A percentile compares a stretch with the other conserved stretches of the same genome.
phyloP scores from a whole-genome alignment of 2,329 filamentous ascomycete genomes.

The Aspergillus sp. region DNA sequence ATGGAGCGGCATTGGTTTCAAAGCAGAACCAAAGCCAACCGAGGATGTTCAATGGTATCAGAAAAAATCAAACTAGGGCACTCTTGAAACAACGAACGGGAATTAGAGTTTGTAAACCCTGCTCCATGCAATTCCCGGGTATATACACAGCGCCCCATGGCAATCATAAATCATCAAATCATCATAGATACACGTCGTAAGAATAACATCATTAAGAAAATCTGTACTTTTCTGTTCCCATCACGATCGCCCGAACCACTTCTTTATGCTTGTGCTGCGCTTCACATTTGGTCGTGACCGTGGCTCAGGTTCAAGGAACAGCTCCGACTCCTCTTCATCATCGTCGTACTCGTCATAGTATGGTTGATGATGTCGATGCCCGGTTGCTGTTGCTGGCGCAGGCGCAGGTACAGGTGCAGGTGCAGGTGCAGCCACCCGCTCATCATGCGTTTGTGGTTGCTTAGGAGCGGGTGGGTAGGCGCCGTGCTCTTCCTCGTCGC shows the following conservation, averaged over 20 bases:
- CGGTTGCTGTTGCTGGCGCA: background rate
- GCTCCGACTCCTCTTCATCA: conserved; percentile 13
- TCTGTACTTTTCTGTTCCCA: conserved; percentile 21
- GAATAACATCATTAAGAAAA: conserved; percentile 11
- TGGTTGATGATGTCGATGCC: background rate
- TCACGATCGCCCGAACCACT: conserved; percentile 36
- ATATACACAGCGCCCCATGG: conserved; percentile 11
- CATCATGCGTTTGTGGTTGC: background rate
- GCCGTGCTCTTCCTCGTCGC: conserved; percentile 25
- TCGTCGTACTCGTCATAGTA: conserved; percentile 17
- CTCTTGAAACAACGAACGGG: background rate
- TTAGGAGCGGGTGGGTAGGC: background rate
- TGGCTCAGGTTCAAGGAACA: conserved; percentile 21
- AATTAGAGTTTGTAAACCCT: background rate
- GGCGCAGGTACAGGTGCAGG: background rate
- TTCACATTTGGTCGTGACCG: conserved; percentile 18
- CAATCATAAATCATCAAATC: conserved; percentile 16
- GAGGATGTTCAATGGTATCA: too few species aligned
- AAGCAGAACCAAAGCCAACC: too few species aligned
- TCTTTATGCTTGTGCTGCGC: conserved; percentile 27
- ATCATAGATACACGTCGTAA: conserved; percentile 15
- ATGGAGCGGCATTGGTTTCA: background rate
- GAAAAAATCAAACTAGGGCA: too few species aligned
- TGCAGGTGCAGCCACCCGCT: background rate
- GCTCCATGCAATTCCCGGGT: conserved; percentile 9